These are phyloP conservation scores for Mycena capillaripes DNA, from an alignment of 768 basidiomycete species.

Conservation along the genomic window DNA sequence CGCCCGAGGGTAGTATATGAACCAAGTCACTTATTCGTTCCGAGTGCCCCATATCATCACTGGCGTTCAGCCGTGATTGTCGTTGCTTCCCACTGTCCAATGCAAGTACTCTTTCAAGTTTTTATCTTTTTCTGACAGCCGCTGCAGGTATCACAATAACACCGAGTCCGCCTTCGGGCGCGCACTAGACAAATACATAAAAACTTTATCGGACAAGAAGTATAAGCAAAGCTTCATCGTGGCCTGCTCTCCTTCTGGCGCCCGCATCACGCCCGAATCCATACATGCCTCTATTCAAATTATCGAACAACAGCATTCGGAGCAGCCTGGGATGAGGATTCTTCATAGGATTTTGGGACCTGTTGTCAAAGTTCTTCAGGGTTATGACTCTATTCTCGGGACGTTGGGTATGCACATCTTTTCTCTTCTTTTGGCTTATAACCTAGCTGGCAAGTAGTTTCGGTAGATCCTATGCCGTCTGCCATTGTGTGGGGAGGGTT, in stretches of 20 bases:
- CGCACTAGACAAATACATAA: conserved; percentile 31
- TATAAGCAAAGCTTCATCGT: conserved; percentile 27
- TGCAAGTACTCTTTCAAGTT: neutral
- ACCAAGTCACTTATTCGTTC: neutral
- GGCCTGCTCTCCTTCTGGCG: neutral
- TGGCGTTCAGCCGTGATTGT: neutral
- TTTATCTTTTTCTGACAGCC: neutral
- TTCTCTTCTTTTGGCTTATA: neutral
- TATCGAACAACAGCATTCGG: conserved; percentile 15
- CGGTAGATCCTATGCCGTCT: conserved; percentile 29
- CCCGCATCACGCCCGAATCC: conserved; percentile 19
- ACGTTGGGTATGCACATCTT: conserved; percentile 16
- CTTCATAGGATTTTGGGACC: conserved; percentile 22
- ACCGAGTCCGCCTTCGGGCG: conserved; percentile 22
- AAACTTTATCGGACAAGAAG: conserved; percentile 25
- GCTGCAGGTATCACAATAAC: neutral
- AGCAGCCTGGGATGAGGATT: neutral
- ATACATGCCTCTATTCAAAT: conserved; percentile 24
- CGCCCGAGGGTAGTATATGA: neutral
- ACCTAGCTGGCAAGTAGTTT: neutral
- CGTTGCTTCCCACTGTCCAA: neutral
- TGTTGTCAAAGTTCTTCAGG: conserved; percentile 22
- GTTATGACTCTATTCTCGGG: conserved; percentile 21
- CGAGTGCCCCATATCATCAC: neutral
- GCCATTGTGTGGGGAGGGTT: conserved; percentile 37